Base-by-base conservation (phyloP, 208 protist genomes). In the Paratrypanosoma confusum region DNA sequence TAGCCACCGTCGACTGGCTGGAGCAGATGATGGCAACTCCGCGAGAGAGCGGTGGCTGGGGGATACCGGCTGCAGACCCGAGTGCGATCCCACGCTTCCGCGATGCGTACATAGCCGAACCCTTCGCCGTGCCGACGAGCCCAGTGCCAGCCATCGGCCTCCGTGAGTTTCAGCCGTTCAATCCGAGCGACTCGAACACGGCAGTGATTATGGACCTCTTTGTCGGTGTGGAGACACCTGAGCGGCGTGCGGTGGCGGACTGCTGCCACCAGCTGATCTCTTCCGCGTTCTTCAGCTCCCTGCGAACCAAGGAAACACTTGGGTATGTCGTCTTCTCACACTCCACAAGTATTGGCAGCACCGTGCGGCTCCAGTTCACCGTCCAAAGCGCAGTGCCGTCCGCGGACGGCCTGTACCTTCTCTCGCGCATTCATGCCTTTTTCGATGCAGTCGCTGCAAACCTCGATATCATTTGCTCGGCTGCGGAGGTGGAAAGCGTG, bases 261-360 rank as follows among this genome's bases (percentile, higher is more conserved):
- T 50, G 53, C 22, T 55, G 62, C 2, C 32, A 61, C 25, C 57
- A 57, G 27, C 47, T 91, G 7, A 27, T 84, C 17, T 71, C 59
- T 10, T 71, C 74, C 24, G 39, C 33, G 13, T 93, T 87, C 50
- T 90, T 89, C 59, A 59, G 68, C 27, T 46, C 54, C 0, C 68
- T 93, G 21, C 71, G 84, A 36, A 93, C 84, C 10, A 39, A 50
- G 6, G 81, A 93, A 50, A 38, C 67, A 7, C 62, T 93, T 33
- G 84, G 84, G 18, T 93, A 93, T 47, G 42, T 88, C 34, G 84
- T 93, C 1, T 61, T 64, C 31, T 33, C 57, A 6, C 27, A 59
- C 20, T 40, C 41, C 0, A 23, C 42, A 14, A 52, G 34, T 10
- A 29, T 50, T 22, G 39, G 62, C 23, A 41, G 45, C 29, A 58